phyloP scores from a whole-genome alignment of 2,329 filamentous ascomycete species.

The Diplodia mutila region DNA sequence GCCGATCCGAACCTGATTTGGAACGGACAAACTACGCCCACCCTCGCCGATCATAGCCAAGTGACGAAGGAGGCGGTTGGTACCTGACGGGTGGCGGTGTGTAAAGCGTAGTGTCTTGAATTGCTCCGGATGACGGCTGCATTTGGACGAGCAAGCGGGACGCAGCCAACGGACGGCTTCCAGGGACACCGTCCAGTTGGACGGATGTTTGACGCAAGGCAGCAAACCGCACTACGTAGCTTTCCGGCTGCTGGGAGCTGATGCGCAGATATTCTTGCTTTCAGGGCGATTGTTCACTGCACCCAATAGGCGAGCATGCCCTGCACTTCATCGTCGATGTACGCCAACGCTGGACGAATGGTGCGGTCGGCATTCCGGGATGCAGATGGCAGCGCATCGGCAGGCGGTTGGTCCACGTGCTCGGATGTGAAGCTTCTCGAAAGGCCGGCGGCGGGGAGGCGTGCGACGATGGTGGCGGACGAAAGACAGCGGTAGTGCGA shows the following conservation, averaged over 20 bases:
- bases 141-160: neutral
- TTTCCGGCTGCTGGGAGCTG: too few relatives aligned
- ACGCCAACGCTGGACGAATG: neutral
- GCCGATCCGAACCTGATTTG: constrained; percentile 1
- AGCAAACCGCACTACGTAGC: too few relatives aligned
- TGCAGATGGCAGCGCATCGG: neutral
- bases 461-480: neutral
- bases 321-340: neutral
- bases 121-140: neutral
- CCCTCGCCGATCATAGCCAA: too few relatives aligned
- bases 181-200: too few relatives aligned
- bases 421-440: constrained; percentile 11
- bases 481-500: neutral
- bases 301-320: neutral
- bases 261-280: neutral
- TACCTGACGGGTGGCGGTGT: neutral
- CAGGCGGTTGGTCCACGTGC: neutral
- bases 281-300: neutral
- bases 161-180: too few relatives aligned
- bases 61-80: too few relatives aligned
- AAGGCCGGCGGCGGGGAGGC: neutral
- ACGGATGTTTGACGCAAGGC: too few relatives aligned
- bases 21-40: neutral
- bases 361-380: neutral
- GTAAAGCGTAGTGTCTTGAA: neutral